Percentiles rank a stretch among this genome's conserved stretches.
Conservation (phyloP, 495 filamentous ascomycete genomes). For the Trichoderma erinaceum region DNA sequence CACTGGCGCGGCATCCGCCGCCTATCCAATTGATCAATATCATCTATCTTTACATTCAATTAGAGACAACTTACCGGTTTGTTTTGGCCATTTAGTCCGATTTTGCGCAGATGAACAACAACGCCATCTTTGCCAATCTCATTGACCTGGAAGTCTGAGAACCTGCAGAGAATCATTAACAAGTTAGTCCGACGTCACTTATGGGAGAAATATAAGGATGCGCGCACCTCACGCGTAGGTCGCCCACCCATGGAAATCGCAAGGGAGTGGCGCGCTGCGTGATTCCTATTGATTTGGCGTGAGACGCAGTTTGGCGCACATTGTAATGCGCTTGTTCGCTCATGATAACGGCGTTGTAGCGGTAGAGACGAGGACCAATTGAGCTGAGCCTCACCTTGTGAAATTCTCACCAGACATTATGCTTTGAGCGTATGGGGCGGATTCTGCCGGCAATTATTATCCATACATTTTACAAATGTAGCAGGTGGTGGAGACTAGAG, state of each 20-base stretch:
- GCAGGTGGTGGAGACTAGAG: neutral
- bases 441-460: neutral
- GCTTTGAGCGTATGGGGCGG: neutral
- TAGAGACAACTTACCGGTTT: constrained; percentile 37
- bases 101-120: constrained; percentile 54
- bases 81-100: constrained; percentile 46
- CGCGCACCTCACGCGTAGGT: constrained; percentile 35
- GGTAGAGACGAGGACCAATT: neutral
- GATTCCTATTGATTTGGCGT: constrained; percentile 31
- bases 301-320: constrained; percentile 21
- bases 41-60: constrained; percentile 17
- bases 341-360: neutral
- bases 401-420: constrained; percentile 2
- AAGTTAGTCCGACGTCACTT: neutral
- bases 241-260: constrained; percentile 31
- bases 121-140: constrained; percentile 75
- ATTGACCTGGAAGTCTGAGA: constrained; percentile 93
- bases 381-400: neutral
- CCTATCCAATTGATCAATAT: constrained; percentile 15
- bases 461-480: neutral
- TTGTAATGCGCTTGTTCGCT: constrained; percentile 5
- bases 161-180: constrained; percentile 46
- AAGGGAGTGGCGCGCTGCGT: constrained; percentile 29
- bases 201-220: neutral
- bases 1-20: neutral